A percentile compares a stretch with the other conserved stretches of the same genome.
phyloP scores from a whole-genome alignment of 106 monocot species.

The Dendrobium officinale region DNA sequence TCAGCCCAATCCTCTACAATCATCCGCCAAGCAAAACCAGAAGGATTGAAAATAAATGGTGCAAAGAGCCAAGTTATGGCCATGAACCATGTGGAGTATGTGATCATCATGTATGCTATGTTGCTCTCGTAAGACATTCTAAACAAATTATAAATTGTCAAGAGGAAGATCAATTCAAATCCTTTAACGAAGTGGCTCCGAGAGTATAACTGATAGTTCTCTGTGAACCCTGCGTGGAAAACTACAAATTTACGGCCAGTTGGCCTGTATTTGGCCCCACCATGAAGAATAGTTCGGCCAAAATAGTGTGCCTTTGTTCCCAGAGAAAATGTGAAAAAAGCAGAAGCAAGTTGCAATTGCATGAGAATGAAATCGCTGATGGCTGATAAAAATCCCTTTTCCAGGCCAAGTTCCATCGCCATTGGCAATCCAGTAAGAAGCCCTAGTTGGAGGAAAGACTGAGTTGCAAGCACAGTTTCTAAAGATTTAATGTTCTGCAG shows the following conservation, averaged over 20 bases:
- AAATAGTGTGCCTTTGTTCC: constrained; percentile 79
- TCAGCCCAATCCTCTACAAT: constrained; percentile 77
- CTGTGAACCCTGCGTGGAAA: constrained; percentile 72
- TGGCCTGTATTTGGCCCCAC: constrained; percentile 66
- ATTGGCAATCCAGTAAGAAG: constrained; percentile 78
- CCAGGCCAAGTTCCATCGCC: constrained; percentile 71
- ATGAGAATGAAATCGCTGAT: constrained; percentile 71
- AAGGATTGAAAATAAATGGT: constrained; percentile 82
- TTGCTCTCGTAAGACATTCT: constrained; percentile 39
- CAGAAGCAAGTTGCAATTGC: constrained; percentile 70
- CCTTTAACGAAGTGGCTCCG: constrained; percentile 94
- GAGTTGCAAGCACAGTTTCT: constrained; percentile 72
- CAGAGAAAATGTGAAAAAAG: constrained; percentile 83
- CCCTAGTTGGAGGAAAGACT: constrained; percentile 70
- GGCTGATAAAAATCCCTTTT: constrained; percentile 63
- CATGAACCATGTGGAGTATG: constrained; percentile 82
- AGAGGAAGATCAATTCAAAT: constrained; percentile 66
- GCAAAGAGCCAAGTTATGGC: constrained; percentile 65
- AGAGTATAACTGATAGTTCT: constrained; percentile 82
- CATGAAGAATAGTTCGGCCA: constrained; percentile 73
- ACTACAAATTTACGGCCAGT: constrained; percentile 77
- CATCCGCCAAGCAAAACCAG: constrained; percentile 71
- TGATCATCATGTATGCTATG: constrained; percentile 48
- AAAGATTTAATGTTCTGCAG: constrained; percentile 56
- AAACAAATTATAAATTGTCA: constrained; percentile 52